A percentile compares a stretch with the other conserved stretches of the same genome.
Evolutionary conservation across 1,139 yeast species (phyloP).

Genomic region (Pichia sp.): DNA sequence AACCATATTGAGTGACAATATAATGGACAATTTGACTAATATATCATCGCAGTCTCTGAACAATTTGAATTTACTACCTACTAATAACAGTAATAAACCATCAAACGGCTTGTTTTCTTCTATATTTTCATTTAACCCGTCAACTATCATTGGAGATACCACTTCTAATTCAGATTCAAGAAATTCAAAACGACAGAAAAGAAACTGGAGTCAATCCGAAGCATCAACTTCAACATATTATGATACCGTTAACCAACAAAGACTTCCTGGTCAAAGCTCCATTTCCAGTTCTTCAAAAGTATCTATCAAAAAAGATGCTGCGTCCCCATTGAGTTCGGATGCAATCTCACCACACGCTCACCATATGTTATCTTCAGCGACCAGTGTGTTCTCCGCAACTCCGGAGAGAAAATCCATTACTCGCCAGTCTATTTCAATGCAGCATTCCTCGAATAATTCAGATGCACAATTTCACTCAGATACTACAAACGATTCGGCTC

Average conservation of each 20-base stretch:
- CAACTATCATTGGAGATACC: slow-evolving; percentile 13
- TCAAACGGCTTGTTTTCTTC: slow-evolving; percentile 9
- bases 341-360: slow-evolving; percentile 23
- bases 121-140: slow-evolving; percentile 10
- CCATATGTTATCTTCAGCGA: slow-evolving; percentile 21
- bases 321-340: slow-evolving; percentile 28
- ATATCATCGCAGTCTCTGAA: not conserved
- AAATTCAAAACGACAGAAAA: slow-evolving; percentile 31
- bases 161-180: slow-evolving; percentile 6
- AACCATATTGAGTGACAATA: not conserved
- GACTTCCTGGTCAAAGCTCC: slow-evolving; percentile 5
- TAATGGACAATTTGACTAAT: not conserved
- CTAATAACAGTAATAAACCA: not conserved
- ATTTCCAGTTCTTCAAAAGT: not conserved
- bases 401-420: slow-evolving; percentile 18
- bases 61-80: not conserved
- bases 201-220: slow-evolving; percentile 26
- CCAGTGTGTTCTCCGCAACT: slow-evolving; percentile 24
- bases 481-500: too few species aligned
- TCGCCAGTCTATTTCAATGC: too few species aligned
- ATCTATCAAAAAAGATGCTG: slow-evolving; percentile 19
- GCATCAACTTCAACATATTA: slow-evolving; percentile 9
- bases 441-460: too few species aligned
- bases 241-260: slow-evolving; percentile 22
- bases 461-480: too few species aligned